Percentiles rank a stretch among this genome's conserved stretches.
Conservation (phyloP, 768 basidiomycete genomes). For the Chalciporus sphaerocephalus region DNA sequence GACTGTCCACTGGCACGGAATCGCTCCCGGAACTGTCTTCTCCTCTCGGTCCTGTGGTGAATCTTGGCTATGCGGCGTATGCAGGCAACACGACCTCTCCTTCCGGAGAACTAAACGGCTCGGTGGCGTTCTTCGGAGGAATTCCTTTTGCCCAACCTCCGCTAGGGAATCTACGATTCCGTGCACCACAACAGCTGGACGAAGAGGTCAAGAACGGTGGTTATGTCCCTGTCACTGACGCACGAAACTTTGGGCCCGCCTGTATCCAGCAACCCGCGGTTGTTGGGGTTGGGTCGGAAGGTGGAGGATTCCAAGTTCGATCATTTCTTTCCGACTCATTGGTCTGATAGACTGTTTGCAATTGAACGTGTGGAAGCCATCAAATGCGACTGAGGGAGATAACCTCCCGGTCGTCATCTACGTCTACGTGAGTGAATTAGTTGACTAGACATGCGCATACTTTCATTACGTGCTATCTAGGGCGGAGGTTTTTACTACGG, state of each 20-base stretch:
- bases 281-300: conserved; percentile 44
- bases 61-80: conserved; percentile 39
- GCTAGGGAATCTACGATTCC: conserved; percentile 43
- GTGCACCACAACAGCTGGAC: conserved; percentile 36
- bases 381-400: too few species aligned
- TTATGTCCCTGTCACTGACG: conserved; percentile 33
- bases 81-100: conserved; percentile 40
- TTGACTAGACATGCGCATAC: neutral
- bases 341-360: too few species aligned
- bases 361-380: too few species aligned
- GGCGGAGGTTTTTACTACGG: conserved; percentile 41
- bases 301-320: conserved; percentile 14
- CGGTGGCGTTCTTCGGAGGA: conserved; percentile 43
- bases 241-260: conserved; percentile 41
- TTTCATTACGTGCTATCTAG: conserved; percentile 19
- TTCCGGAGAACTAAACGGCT: conserved; percentile 30
- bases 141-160: conserved; percentile 57
- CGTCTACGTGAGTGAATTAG: too few species aligned
- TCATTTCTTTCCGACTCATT: too few species aligned
- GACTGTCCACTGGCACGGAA: too few species aligned
- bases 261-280: conserved; percentile 46
- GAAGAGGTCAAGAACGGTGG: conserved; percentile 24
- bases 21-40: conserved; percentile 3
- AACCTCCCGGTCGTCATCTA: too few species aligned
- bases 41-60: conserved; percentile 33